Base-by-base conservation (phyloP, 306 rosid species). In the Cotoneaster glaucophyllus region DNA sequence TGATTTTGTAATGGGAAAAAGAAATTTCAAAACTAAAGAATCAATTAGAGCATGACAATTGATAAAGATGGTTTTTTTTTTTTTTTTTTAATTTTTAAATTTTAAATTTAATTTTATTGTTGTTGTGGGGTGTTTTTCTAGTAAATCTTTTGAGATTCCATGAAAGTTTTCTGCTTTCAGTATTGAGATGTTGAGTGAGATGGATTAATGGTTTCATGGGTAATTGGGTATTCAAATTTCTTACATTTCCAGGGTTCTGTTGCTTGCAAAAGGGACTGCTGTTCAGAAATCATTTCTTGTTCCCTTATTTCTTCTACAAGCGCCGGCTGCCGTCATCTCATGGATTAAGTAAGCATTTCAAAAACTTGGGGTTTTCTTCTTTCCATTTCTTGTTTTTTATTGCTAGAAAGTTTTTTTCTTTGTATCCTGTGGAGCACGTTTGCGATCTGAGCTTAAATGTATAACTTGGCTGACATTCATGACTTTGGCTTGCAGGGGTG, bases 221-320 rank as follows among this genome's bases (percentile, higher is more conserved):
- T 57, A 22, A 22, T 70, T 70, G 53, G 28, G 39, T 59, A 15
- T 29, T 61, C 53, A 31, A 41, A 32, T 67, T 67, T 18, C 31
- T 64, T 14, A 24, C 59, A 67, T 67, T 76, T 86, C 31, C 67
- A 95, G 99, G 92, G 84, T 89, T 62, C 74, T 95, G 12, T 64
- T 95, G 79, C 72, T 92, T 64, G 85, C 90, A 29, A 92, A 28
- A 84, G 99, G 99, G 31, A 89, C 99, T n/a, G 84, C 90, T 1
- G 77, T 86, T 67, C 97, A 85, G 61, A 95, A 95, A 79, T 82
- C 97, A 14, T 92, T 86, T 58, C 32, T 95, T 64, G 88, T 89
- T 83, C 99, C 99, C 1, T 80, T 95, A 3, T 76, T 95, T 86
- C 93, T 88, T 44, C 76, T 95, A 45, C 99, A 90, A 87, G 97